Percentiles rank a stretch among this genome's conserved stretches.
Conservation (phyloP, 202 grass and related monocot species). For the Setaria italica region DNA sequence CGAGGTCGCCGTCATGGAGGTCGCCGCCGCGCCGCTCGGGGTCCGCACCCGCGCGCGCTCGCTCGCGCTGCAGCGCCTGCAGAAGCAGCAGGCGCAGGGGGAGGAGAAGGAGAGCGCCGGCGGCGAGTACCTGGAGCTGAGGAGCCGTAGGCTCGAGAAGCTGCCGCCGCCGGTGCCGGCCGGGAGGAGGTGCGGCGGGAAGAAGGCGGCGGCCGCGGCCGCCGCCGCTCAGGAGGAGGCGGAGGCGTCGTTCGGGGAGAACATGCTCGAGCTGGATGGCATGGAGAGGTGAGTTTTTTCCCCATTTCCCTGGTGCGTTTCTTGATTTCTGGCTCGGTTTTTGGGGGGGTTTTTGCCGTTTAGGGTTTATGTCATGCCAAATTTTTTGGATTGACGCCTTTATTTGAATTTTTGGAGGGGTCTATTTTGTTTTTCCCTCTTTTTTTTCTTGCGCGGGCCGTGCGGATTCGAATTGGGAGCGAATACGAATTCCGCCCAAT, state of each 20-base stretch:
- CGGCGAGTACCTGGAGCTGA: constrained; percentile 75
- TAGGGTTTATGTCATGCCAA: constrained; percentile 30
- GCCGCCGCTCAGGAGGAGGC: constrained; percentile 13
- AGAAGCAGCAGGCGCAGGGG: constrained; percentile 1
- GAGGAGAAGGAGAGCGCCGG: neutral
- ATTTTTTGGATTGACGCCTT: neutral
- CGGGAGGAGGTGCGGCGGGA: constrained; percentile 7
- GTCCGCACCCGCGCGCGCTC: constrained; percentile 73
- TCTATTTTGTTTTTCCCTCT: neutral
- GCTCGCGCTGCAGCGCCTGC: constrained; percentile 56
- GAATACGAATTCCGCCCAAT: neutral
- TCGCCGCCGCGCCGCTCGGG: constrained; percentile 57
- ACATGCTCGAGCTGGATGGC: constrained; percentile 51
- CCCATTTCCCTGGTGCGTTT: neutral
- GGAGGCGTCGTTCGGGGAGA: constrained; percentile 68
- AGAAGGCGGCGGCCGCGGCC: neutral
- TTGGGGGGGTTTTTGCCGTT: neutral
- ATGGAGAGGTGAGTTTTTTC: constrained; percentile 58
- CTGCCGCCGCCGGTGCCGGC: neutral
- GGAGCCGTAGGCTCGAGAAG: constrained; percentile 80
- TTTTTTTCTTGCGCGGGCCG: neutral
- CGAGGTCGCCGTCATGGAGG: constrained; percentile 79
- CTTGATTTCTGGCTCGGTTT: constrained; percentile 20
- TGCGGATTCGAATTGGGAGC: constrained; percentile 12
- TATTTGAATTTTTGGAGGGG: constrained; percentile 13